Conservation (phyloP, 208 protist genomes). For the Endotrypanum monterogeii region DNA sequence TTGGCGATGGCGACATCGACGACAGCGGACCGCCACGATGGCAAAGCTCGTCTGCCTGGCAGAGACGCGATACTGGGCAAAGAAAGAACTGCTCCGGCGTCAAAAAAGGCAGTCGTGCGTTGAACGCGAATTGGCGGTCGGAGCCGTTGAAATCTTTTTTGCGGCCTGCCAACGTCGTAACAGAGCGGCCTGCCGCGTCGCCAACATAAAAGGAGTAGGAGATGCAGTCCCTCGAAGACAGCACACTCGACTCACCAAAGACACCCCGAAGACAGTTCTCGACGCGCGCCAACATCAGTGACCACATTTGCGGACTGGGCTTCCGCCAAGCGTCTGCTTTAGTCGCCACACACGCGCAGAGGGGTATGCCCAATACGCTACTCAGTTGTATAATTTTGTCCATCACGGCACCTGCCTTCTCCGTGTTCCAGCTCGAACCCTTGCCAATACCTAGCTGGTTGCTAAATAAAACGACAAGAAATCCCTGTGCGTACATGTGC, state of each 20-base stretch:
- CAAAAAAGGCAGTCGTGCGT: slow-evolving; percentile 83
- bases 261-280: slow-evolving; percentile 17
- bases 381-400: slow-evolving; percentile 50
- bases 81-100: slow-evolving; percentile 92
- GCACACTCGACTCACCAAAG: background rate
- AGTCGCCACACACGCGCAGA: slow-evolving; percentile 80
- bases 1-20: background rate
- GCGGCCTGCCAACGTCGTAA: slow-evolving; percentile 51
- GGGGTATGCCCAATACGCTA: slow-evolving; percentile 52
- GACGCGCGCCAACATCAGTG: slow-evolving; percentile 53
- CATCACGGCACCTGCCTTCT: slow-evolving; percentile 56
- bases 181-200: slow-evolving; percentile 89
- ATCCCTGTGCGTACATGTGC: slow-evolving; percentile 56
- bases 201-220: slow-evolving; percentile 89
- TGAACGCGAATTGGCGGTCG: slow-evolving; percentile 91
- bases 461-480: slow-evolving; percentile 89
- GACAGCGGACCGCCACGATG: background rate
- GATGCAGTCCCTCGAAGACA: slow-evolving; percentile 20
- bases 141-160: slow-evolving; percentile 93
- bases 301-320: slow-evolving; percentile 88
- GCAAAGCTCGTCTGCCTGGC: slow-evolving; percentile 14
- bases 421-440: slow-evolving; percentile 40
- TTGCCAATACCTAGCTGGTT: slow-evolving; percentile 92
- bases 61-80: slow-evolving; percentile 10
- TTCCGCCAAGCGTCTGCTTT: slow-evolving; percentile 87